Base-by-base conservation (phyloP, 1,284 basidiomycete genomes). In the Ganoderma lingzhi region DNA sequence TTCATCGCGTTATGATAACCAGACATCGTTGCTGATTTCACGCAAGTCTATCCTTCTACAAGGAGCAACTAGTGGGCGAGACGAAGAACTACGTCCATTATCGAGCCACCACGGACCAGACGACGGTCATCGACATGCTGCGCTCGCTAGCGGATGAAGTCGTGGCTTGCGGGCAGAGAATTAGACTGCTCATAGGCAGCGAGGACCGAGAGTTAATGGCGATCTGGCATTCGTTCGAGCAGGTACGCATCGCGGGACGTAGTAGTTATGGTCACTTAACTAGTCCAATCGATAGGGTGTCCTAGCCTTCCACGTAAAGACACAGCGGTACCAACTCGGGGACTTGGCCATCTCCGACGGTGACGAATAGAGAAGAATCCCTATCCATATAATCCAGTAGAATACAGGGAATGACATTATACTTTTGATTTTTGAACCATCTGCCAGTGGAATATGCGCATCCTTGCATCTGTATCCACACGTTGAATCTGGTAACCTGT, bases 21-120 rank as follows among this genome's bases (percentile, higher is more conserved):
- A 14, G 10, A 3, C n/a, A n/a, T 23, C 9, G 2, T 3, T 8
- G 17, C 19, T 39, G n/a, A 23, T n/a, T 10, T 23, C 2, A 5
- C 23, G 4, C 1, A 19, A 64, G 62, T 12, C 23, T 73, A 19
- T 73, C 72, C 1, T 73, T 73, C 58, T 70, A 73, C 62, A 71
- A 71, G 15, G 70, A 71, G 51, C 39, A 66, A 32, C 35, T 71
- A 1, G 66, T 51, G 0, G 67, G 65, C 2, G 70, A 71, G 48
- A 68, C 48, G 48, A 66, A 60, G 35, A 68, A 71, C 53, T 71
- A 71, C 67, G 42, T 71, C 10, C 65, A 70, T 51, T 53, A 70
- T 15, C 66, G 70, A 8, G 66, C 68, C 2, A 45, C 39, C 1
- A 69, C 70, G 0, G 70, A 71, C 41, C 68, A 66, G 37, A 61